phyloP scores from a whole-genome alignment of 1,284 basidiomycete species.

The Veloboletus limbatus region DNA sequence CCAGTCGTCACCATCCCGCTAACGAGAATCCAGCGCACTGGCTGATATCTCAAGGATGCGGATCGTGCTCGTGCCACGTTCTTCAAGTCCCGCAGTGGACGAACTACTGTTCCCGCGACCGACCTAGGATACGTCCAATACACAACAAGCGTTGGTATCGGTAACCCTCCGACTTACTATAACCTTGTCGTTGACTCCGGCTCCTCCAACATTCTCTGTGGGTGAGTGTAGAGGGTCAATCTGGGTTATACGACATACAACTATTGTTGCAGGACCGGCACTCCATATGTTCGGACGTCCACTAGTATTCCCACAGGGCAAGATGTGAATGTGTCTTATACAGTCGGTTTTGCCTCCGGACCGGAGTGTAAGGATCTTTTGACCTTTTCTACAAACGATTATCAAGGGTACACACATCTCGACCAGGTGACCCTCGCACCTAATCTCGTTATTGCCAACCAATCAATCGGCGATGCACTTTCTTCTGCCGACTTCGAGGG shows the following conservation, averaged over 20 bases:
- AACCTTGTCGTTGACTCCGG: no score
- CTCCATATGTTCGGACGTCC: constrained; percentile 19
- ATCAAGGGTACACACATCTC: constrained; percentile 14
- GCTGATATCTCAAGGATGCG: constrained; percentile 14
- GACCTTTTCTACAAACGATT: no score
- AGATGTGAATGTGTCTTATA: constrained; percentile 23
- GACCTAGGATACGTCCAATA: constrained; percentile 21
- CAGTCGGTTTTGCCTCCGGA: constrained; percentile 22
- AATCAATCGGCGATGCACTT: constrained; percentile 29
- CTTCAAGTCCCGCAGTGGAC: constrained; percentile 9
- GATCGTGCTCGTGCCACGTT: constrained; percentile 20
- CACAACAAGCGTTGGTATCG: constrained; percentile 25
- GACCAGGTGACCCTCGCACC: constrained; percentile 25
- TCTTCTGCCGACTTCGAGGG: constrained; percentile 9
- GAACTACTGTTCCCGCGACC: constrained; percentile 20
- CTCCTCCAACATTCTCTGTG: constrained; percentile 35
- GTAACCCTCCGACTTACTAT: constrained; percentile 26
- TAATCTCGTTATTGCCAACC: constrained; percentile 21
- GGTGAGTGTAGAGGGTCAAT: background rate
- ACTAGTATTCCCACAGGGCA: constrained; percentile 26
- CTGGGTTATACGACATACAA: background rate
- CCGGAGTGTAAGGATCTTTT: constrained; percentile 20
- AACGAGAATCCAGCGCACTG: constrained; percentile 9
- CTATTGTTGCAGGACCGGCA: constrained; percentile 16
- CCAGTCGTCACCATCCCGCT: constrained; percentile 12